Evolutionary conservation across 169 alveolate genomes (phyloP), one percentile per base, ranked within the genome.

Genomic region (Plasmodium ovale): DNA sequence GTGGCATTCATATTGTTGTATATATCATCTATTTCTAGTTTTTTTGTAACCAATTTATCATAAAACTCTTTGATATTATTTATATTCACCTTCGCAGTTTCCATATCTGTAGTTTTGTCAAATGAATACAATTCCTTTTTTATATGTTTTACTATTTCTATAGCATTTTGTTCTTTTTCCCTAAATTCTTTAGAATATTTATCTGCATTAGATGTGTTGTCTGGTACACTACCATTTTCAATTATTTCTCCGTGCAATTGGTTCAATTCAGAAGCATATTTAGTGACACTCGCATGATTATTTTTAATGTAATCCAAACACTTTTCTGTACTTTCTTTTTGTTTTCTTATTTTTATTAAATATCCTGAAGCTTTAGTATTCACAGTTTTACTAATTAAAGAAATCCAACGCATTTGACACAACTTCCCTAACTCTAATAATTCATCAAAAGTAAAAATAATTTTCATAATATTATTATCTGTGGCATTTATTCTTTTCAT

Each of bases 361-460:
- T n/a, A 62, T n/a, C 31, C 31, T 10, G 53, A n/a, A n/a, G 23
- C 31, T 29, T 62, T 62, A 62, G n/a, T n/a, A 62, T 62, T 62
- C 49, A 62, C 42, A 62, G 54, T n/a, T 27, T 49, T 62, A 39
- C 54, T 62, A 39, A 62, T 62, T 62, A 62, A n/a, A 62, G 12
- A 62, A 39, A n/a, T 62, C 54, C 33, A n/a, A 14, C 49, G 72
- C 23, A 62, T 19, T 39, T 62, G 72, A 62, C 72, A 62, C 2
- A 9, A 27, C n/a, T 62, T 62, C 37, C 72, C 72, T 62, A 62
- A 29, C 1, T 62, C 54, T 62, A 62, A 39, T 42, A 62, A 62
- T 62, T 62, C 72, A 31, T 62, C 49, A 14, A 27, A 21, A 12
- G 72, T 1, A 49, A 29, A 62, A 29, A 27, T 29, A n/a, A 62